Conservation (phyloP, 2,329 filamentous ascomycete genomes). For the Fusarium sterilihyphosum region DNA sequence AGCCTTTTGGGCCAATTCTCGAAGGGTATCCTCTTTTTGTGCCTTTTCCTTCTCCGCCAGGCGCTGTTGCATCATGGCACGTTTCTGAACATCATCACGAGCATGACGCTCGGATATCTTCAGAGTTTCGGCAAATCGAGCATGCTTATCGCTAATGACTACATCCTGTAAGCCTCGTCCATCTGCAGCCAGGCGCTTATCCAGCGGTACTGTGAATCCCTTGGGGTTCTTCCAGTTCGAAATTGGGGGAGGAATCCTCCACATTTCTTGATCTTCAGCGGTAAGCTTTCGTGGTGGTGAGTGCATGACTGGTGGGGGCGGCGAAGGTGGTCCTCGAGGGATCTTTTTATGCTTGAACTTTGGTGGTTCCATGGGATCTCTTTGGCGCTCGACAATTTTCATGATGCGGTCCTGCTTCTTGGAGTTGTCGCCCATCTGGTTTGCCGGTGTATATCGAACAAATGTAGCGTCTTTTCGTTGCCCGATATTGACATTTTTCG, state of each 20-base stretch:
- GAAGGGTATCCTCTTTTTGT: constrained; percentile 91
- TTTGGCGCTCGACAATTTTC: constrained; percentile 95
- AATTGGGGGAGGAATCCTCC: constrained; percentile 87
- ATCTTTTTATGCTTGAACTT: constrained; percentile 99
- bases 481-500: constrained; percentile 91
- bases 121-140: constrained; percentile 92
- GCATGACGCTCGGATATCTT: constrained; percentile 96
- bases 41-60: constrained; percentile 96
- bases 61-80: constrained; percentile 93
- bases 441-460: constrained; percentile 93
- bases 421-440: constrained; percentile 91
- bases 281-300: constrained; percentile 95
- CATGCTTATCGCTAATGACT: constrained; percentile 98
- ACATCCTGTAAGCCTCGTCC: constrained; percentile 92
- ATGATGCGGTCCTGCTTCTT: constrained; percentile 95
- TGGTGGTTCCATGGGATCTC: constrained; percentile 95
- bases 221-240: constrained; percentile 99
- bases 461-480: constrained; percentile 87
- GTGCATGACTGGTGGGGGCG: constrained; percentile 93
- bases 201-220: constrained; percentile 94
- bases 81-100: constrained; percentile 92
- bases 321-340: constrained; percentile 88
- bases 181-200: constrained; percentile 94
- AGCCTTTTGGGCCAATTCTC: constrained; percentile 88
- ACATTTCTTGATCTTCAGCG: constrained; percentile 95